A percentile compares a stretch with the other conserved stretches of the same genome.
These are phyloP conservation scores for Zygnema circumcarinatum DNA, from an alignment of 139 green algal species.

Conservation along the genomic window DNA sequence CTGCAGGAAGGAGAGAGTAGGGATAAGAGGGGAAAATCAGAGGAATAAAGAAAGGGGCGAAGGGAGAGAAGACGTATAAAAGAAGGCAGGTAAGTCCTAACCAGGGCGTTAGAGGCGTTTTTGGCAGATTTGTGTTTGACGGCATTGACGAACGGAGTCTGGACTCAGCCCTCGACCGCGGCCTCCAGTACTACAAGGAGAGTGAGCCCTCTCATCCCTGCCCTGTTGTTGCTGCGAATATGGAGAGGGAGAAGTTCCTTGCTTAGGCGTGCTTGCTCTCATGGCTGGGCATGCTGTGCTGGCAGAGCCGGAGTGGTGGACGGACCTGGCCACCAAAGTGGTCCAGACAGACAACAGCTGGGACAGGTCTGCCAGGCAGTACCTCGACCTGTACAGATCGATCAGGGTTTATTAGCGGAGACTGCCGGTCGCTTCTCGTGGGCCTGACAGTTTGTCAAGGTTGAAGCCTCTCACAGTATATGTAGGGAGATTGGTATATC, in stretches of 20 bases:
- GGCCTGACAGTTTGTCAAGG: too few relatives aligned
- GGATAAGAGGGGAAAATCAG: too few relatives aligned
- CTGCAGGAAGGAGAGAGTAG: too few relatives aligned
- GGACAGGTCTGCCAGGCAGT: constrained; percentile 38
- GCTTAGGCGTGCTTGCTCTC: too few relatives aligned
- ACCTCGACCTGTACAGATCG: constrained; percentile 22
- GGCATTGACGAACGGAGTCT: constrained; percentile 79
- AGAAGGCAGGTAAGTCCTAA: too few relatives aligned
- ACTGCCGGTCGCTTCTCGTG: not conserved
- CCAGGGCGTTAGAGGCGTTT: too few relatives aligned
- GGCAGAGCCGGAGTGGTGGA: constrained; percentile 13
- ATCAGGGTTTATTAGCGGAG: constrained; percentile 20
- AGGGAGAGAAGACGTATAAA: too few relatives aligned
- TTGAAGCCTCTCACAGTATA: too few relatives aligned
- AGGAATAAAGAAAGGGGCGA: too few relatives aligned
- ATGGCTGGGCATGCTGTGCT: not conserved
- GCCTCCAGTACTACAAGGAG: constrained; percentile 69
- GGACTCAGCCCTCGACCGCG: constrained; percentile 76
- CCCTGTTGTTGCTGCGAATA: too few relatives aligned
- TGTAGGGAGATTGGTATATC: too few relatives aligned
- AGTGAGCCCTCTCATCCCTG: constrained; percentile 14
- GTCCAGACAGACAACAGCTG: constrained; percentile 41
- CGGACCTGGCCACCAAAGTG: not conserved
- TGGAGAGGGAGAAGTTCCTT: too few relatives aligned
- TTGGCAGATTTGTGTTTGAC: constrained; percentile 81